Evolutionary conservation across 2,329 filamentous ascomycete species (phyloP), one percentile per base, ranked within the genome.

Genomic region (Neonectria neomacrospora): DNA sequence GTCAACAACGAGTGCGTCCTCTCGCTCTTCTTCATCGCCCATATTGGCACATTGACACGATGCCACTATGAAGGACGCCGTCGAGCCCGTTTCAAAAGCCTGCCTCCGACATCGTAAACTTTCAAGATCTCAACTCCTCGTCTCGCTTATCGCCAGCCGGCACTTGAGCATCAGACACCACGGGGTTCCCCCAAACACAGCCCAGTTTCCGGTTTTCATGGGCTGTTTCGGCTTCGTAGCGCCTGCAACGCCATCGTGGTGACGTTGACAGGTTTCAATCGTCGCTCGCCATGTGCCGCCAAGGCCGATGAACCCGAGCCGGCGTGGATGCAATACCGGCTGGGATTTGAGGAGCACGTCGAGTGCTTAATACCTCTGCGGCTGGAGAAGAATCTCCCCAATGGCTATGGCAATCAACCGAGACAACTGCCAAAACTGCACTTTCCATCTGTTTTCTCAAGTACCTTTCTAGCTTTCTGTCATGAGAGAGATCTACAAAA

Each of bases 141-240:
- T 53, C 42, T 63, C 60, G 54, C 54, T 54, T 58, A 63, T 63
- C 60, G 60, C 16, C 37, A 42, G 50, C 37, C 50, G 60, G 54
- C 50, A 63, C 34, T 52, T 50, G 50, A 16, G 12, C 28, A 16
- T 32, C 23, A 58, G 20, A 58, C 41, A 20, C 26, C 32, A 12
- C n/a, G 32, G 45, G 18, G 16, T 22, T 3, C 14, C n/a, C 16
- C 44, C 16, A 50, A 50, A 34, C 28, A 22, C 47, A 20, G 9
- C 11, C 28, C 26, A 50, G n/a, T 50, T 50, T 30, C 47, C 28
- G 14, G 26, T 50, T 32, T 5, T n/a, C 26, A 47, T 42, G 12
- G 11, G 37, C 22, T 12, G 39, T 42, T 57, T 62, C 47, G 23
- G 41, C n/a, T 22, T 44, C 30, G 23, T 23, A 44, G 18, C 42